Percentiles rank a stretch among this genome's conserved stretches.
phyloP scores from a whole-genome alignment of 2,329 filamentous ascomycete genomes.

The Penicillium sp. region DNA sequence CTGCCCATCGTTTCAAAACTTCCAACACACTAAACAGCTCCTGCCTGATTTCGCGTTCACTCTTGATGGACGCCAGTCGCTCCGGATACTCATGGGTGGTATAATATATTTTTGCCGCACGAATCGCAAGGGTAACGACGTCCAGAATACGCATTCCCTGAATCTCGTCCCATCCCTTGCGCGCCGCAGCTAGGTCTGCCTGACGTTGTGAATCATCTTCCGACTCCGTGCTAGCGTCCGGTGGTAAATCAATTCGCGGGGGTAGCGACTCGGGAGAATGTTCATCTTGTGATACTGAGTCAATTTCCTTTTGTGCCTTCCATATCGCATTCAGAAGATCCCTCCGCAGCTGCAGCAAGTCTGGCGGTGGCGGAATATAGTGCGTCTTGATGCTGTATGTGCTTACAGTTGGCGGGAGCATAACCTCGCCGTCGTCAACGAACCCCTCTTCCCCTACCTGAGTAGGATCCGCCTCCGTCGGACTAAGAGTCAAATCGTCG shows the following conservation, averaged over 20 bases:
- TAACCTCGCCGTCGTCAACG: conserved; percentile 65
- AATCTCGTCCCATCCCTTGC: conserved; percentile 78
- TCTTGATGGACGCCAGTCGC: conserved; percentile 82
- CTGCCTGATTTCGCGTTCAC: conserved; percentile 81
- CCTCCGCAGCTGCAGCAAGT: conserved; percentile 76
- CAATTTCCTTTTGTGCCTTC: conserved; percentile 70
- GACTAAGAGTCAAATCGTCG: conserved; percentile 57
- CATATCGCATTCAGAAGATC: conserved; percentile 71
- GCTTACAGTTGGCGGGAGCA: conserved; percentile 96
- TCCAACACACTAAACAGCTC: conserved; percentile 89
- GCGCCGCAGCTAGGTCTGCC: conserved; percentile 30
- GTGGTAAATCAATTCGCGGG: conserved; percentile 37
- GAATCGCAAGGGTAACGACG: conserved; percentile 91
- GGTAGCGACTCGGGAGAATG: conserved; percentile 35
- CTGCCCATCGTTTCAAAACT: conserved; percentile 87
- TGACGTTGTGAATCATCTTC: conserved; percentile 44
- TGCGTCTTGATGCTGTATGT: conserved; percentile 89
- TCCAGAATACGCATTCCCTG: conserved; percentile 93
- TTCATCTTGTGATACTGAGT: conserved; percentile 45
- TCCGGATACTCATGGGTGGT: conserved; percentile 88
- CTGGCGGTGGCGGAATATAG: conserved; percentile 80
- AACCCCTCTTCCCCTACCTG: conserved; percentile 59
- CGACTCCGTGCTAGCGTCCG: conserved; percentile 43
- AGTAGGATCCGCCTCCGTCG: conserved; percentile 45
- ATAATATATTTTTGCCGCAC: conserved; percentile 95